Evolutionary conservation across 2,329 filamentous ascomycete genomes (phyloP).

Genomic region (Didymella lethalis): DNA sequence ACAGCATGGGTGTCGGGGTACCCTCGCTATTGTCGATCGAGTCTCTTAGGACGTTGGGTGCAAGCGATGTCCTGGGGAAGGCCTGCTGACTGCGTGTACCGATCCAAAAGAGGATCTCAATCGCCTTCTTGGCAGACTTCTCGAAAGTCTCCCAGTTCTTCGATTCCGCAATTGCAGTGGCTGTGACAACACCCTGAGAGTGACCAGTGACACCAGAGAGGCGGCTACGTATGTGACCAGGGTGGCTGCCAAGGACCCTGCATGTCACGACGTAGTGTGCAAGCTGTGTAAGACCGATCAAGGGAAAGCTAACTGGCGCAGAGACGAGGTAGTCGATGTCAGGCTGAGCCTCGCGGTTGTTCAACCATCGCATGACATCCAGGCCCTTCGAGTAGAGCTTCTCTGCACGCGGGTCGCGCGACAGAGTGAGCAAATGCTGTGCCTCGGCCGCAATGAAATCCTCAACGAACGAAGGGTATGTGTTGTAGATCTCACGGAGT

Average conservation of each 20-base stretch:
- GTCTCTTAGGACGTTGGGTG: conserved; percentile 88
- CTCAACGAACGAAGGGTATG: conserved; percentile 89
- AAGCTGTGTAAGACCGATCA: conserved; percentile 95
- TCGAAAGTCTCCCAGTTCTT: conserved; percentile 93
- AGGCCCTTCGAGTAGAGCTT: conserved; percentile 98
- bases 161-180: conserved; percentile 87
- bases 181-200: conserved; percentile 94
- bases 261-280: conserved; percentile 96
- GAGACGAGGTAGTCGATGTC: conserved; percentile 78
- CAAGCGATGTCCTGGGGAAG: conserved; percentile 92
- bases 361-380: conserved; percentile 92
- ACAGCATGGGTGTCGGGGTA: conserved; percentile 95
- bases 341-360: conserved; percentile 85
- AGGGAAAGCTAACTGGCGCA: conserved; percentile 77
- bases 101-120: conserved; percentile 98
- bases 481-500: conserved; percentile 86
- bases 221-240: conserved; percentile 84
- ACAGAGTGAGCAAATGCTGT: conserved; percentile 84
- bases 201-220: conserved; percentile 92
- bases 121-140: conserved; percentile 77
- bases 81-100: conserved; percentile 96
- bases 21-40: conserved; percentile 94
- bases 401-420: conserved; percentile 82
- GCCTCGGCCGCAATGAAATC: conserved; percentile 83
- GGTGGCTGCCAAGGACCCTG: conserved; percentile 87